These are phyloP conservation scores for Cystobasidium sp. DNA, from an alignment of 1,284 basidiomycete genomes.

Conservation along the genomic window DNA sequence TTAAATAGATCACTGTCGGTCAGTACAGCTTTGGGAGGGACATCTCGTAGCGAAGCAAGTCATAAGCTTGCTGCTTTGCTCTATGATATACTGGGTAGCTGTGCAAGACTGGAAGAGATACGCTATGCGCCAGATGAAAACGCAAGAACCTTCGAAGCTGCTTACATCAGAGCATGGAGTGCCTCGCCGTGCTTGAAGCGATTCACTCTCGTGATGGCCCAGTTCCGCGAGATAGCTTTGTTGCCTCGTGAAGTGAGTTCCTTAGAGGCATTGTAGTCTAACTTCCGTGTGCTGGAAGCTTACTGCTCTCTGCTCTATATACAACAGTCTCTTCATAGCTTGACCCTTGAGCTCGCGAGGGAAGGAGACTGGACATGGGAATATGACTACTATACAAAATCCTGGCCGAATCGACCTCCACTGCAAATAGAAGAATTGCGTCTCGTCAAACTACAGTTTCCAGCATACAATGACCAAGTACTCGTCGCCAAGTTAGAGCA, in stretches of 20 bases:
- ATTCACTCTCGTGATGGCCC: conserved; percentile 22
- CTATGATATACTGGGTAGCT: conserved; percentile 11
- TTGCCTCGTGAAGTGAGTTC: conserved; percentile 23
- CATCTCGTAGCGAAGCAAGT: conserved; percentile 1
- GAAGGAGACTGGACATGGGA: conserved; percentile 39
- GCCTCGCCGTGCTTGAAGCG: neutral
- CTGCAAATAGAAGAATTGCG: conserved; percentile 19
- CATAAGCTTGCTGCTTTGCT: conserved; percentile 19
- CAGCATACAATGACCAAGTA: conserved; percentile 35
- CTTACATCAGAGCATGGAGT: conserved; percentile 26
- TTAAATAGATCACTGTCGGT: conserved; percentile 1
- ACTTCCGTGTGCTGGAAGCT: too few species aligned
- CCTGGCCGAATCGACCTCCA: conserved; percentile 16
- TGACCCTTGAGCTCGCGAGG: conserved; percentile 26
- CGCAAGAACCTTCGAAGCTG: conserved; percentile 32
- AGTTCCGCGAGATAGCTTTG: conserved; percentile 36
- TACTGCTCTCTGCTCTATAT: too few species aligned
- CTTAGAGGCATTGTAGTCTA: neutral
- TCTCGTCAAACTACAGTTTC: conserved; percentile 24
- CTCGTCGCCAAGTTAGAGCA: conserved; percentile 35
- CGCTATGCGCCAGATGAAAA: conserved; percentile 20
- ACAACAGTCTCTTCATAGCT: neutral
- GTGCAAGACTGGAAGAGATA: conserved; percentile 26
- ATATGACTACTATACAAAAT: conserved; percentile 28
- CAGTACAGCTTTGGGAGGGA: conserved; percentile 12